Percentiles rank a stretch among this genome's conserved stretches.
phyloP scores from a whole-genome alignment of 129 eudicot species.

The Chrysanthemum makinoi region DNA sequence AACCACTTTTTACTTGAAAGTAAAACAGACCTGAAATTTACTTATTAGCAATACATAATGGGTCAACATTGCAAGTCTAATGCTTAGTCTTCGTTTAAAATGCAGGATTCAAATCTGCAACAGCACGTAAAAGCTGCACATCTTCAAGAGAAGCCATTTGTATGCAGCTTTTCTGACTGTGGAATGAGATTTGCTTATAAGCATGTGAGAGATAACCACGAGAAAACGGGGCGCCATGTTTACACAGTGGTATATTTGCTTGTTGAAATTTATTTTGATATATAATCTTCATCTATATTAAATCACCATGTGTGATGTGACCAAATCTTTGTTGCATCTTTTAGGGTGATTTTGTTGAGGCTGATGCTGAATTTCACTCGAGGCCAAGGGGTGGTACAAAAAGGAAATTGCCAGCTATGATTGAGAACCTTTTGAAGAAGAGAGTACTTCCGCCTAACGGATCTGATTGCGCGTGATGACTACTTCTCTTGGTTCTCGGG shows the following conservation, averaged over 20 bases:
- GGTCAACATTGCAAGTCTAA: neutral
- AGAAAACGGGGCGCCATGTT: slow-evolving; percentile 64
- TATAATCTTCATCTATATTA: neutral
- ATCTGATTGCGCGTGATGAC: slow-evolving; percentile 36
- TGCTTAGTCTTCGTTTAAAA: neutral
- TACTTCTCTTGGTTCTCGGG: slow-evolving; percentile 46
- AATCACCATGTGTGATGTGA: neutral
- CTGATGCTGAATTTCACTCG: slow-evolving; percentile 61
- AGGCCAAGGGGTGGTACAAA: slow-evolving; percentile 79
- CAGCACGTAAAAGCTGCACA: slow-evolving; percentile 79
- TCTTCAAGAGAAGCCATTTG: slow-evolving; percentile 52
- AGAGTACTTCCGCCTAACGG: slow-evolving; percentile 49
- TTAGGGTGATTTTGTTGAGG: slow-evolving; percentile 86
- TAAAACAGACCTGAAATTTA: too few relatives aligned
- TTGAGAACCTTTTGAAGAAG: slow-evolving; percentile 62
- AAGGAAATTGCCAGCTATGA: slow-evolving; percentile 49
- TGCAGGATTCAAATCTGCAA: slow-evolving; percentile 70
- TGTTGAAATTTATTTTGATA: neutral
- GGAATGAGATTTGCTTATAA: slow-evolving; percentile 72
- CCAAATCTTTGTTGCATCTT: neutral
- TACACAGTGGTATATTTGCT: slow-evolving; percentile 42
- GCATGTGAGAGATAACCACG: slow-evolving; percentile 86
- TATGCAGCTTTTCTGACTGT: slow-evolving; percentile 71
- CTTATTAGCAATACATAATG: too few relatives aligned
- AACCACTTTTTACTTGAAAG: too few relatives aligned